Conservation (phyloP, 2,329 filamentous ascomycete genomes). For the Phialophora macrospora region DNA sequence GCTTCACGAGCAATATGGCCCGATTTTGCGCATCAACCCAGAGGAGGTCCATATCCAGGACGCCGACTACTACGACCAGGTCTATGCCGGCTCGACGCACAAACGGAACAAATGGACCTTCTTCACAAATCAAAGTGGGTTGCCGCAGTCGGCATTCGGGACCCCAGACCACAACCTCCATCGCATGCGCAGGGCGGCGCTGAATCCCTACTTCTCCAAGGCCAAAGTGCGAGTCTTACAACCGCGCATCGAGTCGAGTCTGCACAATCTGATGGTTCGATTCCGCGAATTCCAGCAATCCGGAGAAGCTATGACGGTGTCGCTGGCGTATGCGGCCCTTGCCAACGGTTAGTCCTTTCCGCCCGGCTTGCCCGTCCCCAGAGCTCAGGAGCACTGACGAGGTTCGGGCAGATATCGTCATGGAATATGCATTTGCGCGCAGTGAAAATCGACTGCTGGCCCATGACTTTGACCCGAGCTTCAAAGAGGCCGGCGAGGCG, state of each 20-base stretch:
- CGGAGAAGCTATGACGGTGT: conserved; percentile 15
- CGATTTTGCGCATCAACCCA: conserved; percentile 39
- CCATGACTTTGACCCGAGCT: conserved; percentile 24
- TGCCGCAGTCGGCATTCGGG: conserved; percentile 25
- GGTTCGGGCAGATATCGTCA: conserved; percentile 21
- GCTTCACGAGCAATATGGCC: conserved; percentile 38
- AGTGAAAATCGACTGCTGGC: conserved; percentile 24
- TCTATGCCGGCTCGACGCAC: conserved; percentile 33
- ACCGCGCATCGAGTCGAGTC: conserved; percentile 19
- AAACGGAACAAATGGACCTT: conserved; percentile 36
- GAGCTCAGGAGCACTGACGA: conserved; percentile 10
- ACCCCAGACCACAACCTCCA: conserved; percentile 37
- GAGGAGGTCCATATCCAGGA: conserved; percentile 38
- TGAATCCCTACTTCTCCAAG: conserved; percentile 40
- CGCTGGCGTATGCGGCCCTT: conserved; percentile 22
- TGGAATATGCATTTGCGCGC: conserved; percentile 24
- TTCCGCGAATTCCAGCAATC: conserved; percentile 16
- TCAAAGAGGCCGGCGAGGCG: conserved; percentile 8
- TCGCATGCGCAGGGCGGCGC: conserved; percentile 33
- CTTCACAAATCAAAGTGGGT: conserved; percentile 25
- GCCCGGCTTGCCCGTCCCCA: background rate
- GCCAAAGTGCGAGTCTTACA: conserved; percentile 18
- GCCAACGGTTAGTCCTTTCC: conserved; percentile 18
- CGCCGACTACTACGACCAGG: conserved; percentile 32
- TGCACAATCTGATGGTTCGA: conserved; percentile 20